phyloP scores from a whole-genome alignment of 768 basidiomycete genomes.

The Psilocybe cyanescens region DNA sequence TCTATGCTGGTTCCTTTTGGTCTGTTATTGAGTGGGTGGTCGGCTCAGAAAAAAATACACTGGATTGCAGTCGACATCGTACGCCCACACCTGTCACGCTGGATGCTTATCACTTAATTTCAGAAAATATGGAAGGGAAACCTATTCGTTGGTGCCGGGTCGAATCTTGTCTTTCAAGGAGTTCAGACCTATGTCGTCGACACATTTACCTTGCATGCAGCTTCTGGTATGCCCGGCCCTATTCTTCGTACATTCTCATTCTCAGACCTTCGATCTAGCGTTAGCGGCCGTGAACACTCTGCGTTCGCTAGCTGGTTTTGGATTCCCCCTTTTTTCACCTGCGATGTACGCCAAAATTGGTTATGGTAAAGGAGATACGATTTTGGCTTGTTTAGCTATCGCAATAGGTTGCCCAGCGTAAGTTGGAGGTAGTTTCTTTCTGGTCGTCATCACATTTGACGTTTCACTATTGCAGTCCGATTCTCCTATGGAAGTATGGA shows the following conservation, averaged over 20 bases:
- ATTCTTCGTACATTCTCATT: background rate
- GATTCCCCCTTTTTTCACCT: conserved; percentile 79
- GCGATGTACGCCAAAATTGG: conserved; percentile 68
- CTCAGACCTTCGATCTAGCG: conserved; percentile 36
- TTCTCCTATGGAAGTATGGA: conserved; percentile 38
- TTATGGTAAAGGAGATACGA: conserved; percentile 70
- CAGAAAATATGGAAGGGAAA: conserved; percentile 49
- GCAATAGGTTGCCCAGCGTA: conserved; percentile 65
- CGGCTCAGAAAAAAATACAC: conserved; percentile 54
- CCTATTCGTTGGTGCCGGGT: conserved; percentile 55
- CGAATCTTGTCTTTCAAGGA: conserved; percentile 61
- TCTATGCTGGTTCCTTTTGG: conserved; percentile 67
- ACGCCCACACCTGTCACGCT: conserved; percentile 20
- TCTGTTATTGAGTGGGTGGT: conserved; percentile 73
- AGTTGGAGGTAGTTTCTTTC: conserved; percentile 17
- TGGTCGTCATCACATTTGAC: background rate
- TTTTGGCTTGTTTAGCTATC: conserved; percentile 63
- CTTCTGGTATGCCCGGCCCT: conserved; percentile 51
- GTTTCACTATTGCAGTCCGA: conserved; percentile 27
- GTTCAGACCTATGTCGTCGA: conserved; percentile 75
- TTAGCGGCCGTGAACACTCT: conserved; percentile 67
- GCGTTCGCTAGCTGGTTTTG: conserved; percentile 71
- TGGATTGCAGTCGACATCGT: conserved; percentile 80
- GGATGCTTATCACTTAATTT: background rate
- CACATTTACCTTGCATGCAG: conserved; percentile 65